A percentile compares a stretch with the other conserved stretches of the same genome.
Conservation (phyloP, 306 rosid species). For the Casuarina equisetifolia region DNA sequence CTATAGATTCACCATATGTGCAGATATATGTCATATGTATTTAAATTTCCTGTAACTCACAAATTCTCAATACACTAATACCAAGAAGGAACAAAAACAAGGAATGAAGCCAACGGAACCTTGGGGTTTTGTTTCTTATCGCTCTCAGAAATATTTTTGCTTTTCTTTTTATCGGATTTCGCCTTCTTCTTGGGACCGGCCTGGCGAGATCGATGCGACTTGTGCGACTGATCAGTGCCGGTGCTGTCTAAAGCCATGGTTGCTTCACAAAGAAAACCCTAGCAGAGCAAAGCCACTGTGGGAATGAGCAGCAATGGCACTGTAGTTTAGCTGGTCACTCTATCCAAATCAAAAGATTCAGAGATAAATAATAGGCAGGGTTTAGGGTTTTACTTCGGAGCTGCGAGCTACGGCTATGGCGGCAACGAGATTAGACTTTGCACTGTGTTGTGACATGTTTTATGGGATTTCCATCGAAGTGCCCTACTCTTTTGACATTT, state of each 20-base stretch:
- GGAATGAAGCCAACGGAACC: constrained; percentile 19
- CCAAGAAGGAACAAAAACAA: background rate
- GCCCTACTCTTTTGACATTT: background rate
- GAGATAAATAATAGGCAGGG: background rate
- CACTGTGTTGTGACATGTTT: background rate
- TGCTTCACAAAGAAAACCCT: background rate
- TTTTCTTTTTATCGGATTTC: constrained; percentile 53
- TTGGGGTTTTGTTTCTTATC: constrained; percentile 64
- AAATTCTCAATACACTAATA: background rate
- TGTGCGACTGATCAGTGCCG: constrained; percentile 67
- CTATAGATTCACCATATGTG: constrained; percentile 11
- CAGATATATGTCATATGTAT: background rate
- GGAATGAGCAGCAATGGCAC: background rate
- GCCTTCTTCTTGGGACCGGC: constrained; percentile 64
- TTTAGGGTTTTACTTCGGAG: background rate
- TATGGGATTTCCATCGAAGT: too few relatives aligned
- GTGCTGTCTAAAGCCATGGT: constrained; percentile 53
- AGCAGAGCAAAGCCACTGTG: background rate
- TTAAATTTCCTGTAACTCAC: background rate
- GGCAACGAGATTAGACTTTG: background rate
- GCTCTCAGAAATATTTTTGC: constrained; percentile 33
- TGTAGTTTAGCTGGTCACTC: background rate
- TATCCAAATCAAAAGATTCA: background rate
- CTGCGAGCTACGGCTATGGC: background rate
- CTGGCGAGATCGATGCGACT: constrained; percentile 67